phyloP scores from a whole-genome alignment of 495 filamentous ascomycete species.

The Penicillium ucsense region DNA sequence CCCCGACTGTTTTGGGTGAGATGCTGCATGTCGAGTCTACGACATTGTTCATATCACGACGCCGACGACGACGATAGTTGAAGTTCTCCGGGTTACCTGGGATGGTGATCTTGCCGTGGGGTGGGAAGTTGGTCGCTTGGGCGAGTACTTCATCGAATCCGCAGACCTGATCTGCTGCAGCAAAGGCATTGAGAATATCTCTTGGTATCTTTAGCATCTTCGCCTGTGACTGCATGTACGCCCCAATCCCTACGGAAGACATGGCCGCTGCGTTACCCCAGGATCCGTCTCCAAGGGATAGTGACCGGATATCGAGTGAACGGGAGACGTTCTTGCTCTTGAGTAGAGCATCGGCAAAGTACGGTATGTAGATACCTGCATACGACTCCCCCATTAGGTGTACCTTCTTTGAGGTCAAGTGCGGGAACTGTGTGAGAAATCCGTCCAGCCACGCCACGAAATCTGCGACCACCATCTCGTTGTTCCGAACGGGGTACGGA shows the following conservation, averaged over 20 bases:
- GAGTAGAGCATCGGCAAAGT: conserved; percentile 27
- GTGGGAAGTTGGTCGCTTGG: conserved; percentile 23
- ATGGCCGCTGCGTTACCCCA: conserved; percentile 27
- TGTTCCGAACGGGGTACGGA: conserved; percentile 19
- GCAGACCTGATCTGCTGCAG: conserved; percentile 20
- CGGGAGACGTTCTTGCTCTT: conserved; percentile 14
- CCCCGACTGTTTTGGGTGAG: conserved; percentile 11
- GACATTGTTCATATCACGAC: conserved; percentile 5
- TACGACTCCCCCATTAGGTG: conserved; percentile 36
- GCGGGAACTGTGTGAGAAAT: conserved; percentile 26
- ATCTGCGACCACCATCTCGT: conserved; percentile 21
- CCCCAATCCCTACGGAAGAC: conserved; percentile 17
- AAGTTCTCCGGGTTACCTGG: conserved; percentile 26
- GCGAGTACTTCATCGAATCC: conserved; percentile 24
- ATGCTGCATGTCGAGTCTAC: conserved; percentile 16
- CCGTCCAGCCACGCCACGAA: conserved; percentile 29
- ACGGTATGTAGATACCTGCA: conserved; percentile 34
- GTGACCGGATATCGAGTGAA: conserved; percentile 24
- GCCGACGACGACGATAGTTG: conserved; percentile 17
- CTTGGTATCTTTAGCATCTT: conserved; percentile 14
- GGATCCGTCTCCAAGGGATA: conserved; percentile 27
- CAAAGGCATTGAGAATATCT: conserved; percentile 21
- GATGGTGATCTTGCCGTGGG: conserved; percentile 21
- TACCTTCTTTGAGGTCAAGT: conserved; percentile 23
- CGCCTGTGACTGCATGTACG: conserved; percentile 19